Evolutionary conservation across 202 grass and related monocot species (phyloP), one percentile per base, ranked within the genome.

Genomic region (Schoenoplectus tabernaemontani): DNA sequence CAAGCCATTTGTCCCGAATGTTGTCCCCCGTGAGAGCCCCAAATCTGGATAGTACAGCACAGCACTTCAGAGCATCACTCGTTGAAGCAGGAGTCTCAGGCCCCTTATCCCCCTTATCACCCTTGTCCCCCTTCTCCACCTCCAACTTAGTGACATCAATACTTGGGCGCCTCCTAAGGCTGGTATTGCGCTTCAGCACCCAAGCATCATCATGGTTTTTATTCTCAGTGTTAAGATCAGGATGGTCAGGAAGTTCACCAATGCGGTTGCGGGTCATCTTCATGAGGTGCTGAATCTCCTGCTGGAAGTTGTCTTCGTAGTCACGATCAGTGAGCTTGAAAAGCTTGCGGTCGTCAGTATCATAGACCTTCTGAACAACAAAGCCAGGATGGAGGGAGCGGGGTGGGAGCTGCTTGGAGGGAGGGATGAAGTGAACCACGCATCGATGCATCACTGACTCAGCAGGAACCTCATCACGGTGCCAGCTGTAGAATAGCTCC

Each of bases 401-500:
- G 79, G 84, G 78, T 47, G 91, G 96, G 20, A 95, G 85, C 85
- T 93, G 85, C 78, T 99, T 99, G 64, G 80, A 66, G 46, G 84
- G 83, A 81, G 96, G 96, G 83, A 99, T 86, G 53, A 99, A 99
- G 86, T 99, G 96, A 6, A 95, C 96, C 54, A 99, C 88, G 54
- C 91, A 95, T 78, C 90, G 91, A 65, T 99, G 96, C 96, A 99
- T 99, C 78, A 99, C 96, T 20, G 91, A 95, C 75, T 98, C 96
- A 48, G 96, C 96, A 60, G 96, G 96, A 39, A 99, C 96, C 70
- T 91, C 85, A 75, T 95, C 96, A 16, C 84, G 82, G 87, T 99
- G 91, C 78, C 91, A 99, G 81, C 96, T 99, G 70, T 95, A 99
- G 85, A 99, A 99, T 10, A 99, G 83, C 81, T 99, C 91, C 33